These are phyloP conservation scores for Tuber microsphaerosporum DNA, from an alignment of 495 filamentous ascomycete genomes.

Conservation along the genomic window DNA sequence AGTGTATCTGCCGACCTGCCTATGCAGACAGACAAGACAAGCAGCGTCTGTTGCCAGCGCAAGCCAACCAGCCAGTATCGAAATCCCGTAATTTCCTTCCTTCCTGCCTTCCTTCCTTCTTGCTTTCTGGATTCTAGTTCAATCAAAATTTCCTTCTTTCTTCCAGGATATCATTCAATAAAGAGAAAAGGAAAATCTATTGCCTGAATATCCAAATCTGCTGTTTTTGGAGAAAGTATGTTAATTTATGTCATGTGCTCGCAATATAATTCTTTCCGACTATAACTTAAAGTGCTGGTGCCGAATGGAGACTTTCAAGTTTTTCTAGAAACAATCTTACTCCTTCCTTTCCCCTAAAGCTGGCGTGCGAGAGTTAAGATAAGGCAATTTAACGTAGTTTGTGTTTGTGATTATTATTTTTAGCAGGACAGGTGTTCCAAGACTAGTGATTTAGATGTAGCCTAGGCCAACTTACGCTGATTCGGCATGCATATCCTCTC, in stretches of 20 bases:
- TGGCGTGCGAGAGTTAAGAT: not conserved
- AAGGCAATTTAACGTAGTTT: not conserved
- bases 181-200: constrained; percentile 5
- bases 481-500: not conserved
- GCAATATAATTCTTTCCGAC: not conserved
- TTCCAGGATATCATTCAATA: not conserved
- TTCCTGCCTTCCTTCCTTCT: constrained; percentile 8
- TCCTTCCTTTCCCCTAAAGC: not conserved
- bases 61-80: constrained; percentile 17
- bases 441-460: not conserved
- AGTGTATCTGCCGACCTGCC: not conserved
- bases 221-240: not conserved
- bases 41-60: not conserved
- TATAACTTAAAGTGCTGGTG: not conserved
- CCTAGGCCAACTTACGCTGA: not conserved
- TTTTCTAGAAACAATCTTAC: not conserved
- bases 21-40: not conserved
- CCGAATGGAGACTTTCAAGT: not conserved
- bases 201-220: not conserved
- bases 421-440: not conserved
- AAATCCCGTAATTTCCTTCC: constrained; percentile 24
- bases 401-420: not conserved
- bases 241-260: not conserved
- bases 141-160: not conserved
- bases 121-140: constrained; percentile 31